phyloP scores from a whole-genome alignment of 2,329 filamentous ascomycete genomes.

The Ophiocordyceps camponoti-saundersi region DNA sequence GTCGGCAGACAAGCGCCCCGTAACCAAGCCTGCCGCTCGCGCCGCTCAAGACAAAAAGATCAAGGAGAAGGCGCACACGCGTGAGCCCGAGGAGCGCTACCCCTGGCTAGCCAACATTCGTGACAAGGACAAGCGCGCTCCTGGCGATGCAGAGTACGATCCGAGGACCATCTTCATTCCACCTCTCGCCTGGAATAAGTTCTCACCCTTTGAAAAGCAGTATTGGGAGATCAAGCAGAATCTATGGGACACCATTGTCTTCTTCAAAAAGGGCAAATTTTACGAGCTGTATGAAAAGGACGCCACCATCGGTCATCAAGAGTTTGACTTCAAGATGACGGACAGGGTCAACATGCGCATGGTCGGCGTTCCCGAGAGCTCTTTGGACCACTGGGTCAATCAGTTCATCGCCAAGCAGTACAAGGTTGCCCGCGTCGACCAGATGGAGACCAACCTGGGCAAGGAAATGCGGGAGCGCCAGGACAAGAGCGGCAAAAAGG shows the following conservation, averaged over 20 bases:
- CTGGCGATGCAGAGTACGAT: slow-evolving; percentile 75
- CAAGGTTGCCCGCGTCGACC: slow-evolving; percentile 93
- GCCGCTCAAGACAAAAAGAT: slow-evolving; percentile 14
- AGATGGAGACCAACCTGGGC: slow-evolving; percentile 85
- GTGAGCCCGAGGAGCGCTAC: slow-evolving; percentile 74
- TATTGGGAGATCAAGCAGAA: slow-evolving; percentile 87
- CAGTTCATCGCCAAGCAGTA: slow-evolving; percentile 97
- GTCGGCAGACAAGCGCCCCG: slow-evolving; percentile 19
- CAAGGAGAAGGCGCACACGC: slow-evolving; percentile 58
- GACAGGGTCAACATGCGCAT: slow-evolving; percentile 99
- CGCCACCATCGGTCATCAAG: slow-evolving; percentile 73
- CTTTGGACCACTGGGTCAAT: slow-evolving; percentile 91
- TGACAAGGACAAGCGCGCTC: slow-evolving; percentile 69
- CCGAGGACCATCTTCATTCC: slow-evolving; percentile 84
- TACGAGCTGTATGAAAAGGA: slow-evolving; percentile 96
- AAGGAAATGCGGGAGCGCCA: slow-evolving; percentile 98
- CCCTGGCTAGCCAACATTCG: slow-evolving; percentile 74
- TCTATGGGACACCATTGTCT: slow-evolving; percentile 74
- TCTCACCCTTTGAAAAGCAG: slow-evolving; percentile 89
- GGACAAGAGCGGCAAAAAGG: slow-evolving; percentile 46
- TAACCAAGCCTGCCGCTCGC: slow-evolving; percentile 15
- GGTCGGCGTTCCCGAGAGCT: slow-evolving; percentile 94
- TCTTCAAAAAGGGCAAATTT: slow-evolving; percentile 95
- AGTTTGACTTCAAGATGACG: slow-evolving; percentile 80
- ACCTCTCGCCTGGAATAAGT: slow-evolving; percentile 60